Percentiles rank a stretch among this genome's conserved stretches.
phyloP scores from a whole-genome alignment of 345 rosid genomes.

The Erucastrum elatum region DNA sequence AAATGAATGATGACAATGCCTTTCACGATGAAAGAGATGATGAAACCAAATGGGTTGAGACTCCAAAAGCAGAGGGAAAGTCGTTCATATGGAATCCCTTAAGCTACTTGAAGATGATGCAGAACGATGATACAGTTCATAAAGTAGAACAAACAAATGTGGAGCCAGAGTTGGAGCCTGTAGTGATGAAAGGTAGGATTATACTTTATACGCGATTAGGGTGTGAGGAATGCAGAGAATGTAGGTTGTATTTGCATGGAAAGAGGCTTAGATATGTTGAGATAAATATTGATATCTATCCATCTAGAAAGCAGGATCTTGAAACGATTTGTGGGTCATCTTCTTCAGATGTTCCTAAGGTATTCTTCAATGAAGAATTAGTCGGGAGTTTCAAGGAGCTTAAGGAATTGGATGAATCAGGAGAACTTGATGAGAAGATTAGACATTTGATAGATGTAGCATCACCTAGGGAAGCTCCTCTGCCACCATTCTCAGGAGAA shows the following conservation, averaged over 20 bases:
- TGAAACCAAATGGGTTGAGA: conserved; percentile 40
- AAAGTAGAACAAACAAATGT: conserved; percentile 25
- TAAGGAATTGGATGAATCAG: conserved; percentile 58
- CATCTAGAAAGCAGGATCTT: conserved; percentile 67
- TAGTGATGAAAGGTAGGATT: conserved; percentile 64
- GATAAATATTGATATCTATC: conserved; percentile 76
- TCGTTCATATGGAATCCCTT: conserved; percentile 67
- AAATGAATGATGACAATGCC: conserved; percentile 34
- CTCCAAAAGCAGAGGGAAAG: conserved; percentile 45
- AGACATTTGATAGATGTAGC: conserved; percentile 53
- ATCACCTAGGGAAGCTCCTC: conserved; percentile 66
- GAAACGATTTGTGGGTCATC: conserved; percentile 69
- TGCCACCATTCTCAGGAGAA: conserved; percentile 89
- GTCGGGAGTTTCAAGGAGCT: conserved; percentile 69
- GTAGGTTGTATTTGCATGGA: conserved; percentile 55
- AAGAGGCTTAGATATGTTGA: conserved; percentile 74
- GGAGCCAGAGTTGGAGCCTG: conserved; percentile 43
- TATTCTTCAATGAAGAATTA: conserved; percentile 67
- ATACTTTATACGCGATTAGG: conserved; percentile 73
- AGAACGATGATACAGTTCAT: conserved; percentile 43
- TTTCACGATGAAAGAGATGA: conserved; percentile 28
- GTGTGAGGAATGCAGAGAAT: conserved; percentile 59
- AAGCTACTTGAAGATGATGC: conserved; percentile 52
- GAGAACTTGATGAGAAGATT: conserved; percentile 71
- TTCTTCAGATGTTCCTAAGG: conserved; percentile 68